phyloP scores from a whole-genome alignment of 1,139 yeast species.

The Nakaseomyces kungkrabaensis region DNA sequence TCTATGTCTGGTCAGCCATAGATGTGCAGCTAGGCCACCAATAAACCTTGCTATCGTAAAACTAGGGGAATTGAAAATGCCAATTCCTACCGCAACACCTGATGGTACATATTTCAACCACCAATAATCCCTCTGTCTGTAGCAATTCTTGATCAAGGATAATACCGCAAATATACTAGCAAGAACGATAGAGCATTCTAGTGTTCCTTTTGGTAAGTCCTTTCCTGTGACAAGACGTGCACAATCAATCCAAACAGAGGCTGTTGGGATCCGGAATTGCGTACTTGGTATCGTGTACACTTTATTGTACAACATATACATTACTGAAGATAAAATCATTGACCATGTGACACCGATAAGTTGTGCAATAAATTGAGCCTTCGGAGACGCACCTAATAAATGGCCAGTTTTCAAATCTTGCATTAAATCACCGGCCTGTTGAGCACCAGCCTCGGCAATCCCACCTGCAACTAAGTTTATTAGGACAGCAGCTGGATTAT shows the following conservation, averaged over 20 bases:
- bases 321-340: conserved; percentile 62
- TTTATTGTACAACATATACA: conserved; percentile 71
- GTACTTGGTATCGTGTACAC: conserved; percentile 80
- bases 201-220: conserved; percentile 76
- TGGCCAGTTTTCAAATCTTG: conserved; percentile 95
- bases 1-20: conserved; percentile 40
- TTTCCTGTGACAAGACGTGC: conserved; percentile 86
- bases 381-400: conserved; percentile 82
- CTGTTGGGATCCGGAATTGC: conserved; percentile 83
- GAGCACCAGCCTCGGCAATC: conserved; percentile 97
- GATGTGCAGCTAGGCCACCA: conserved; percentile 70
- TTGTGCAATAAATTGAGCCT: conserved; percentile 86
- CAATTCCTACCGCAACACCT: conserved; percentile 96
- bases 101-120: conserved; percentile 54
- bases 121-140: conserved; percentile 32
- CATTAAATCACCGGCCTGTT: conserved; percentile 97
- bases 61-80: conserved; percentile 87
- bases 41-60: conserved; percentile 87
- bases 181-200: conserved; percentile 51
- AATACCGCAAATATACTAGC: conserved; percentile 62
- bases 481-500: conserved; percentile 71
- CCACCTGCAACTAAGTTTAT: conserved; percentile 92
- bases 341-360: conserved; percentile 81
- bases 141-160: conserved; percentile 52
- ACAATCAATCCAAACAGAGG: conserved; percentile 94